Evolutionary conservation across 331 rosid genomes (phyloP).

Genomic region (Rhamnella rubrinervis): DNA sequence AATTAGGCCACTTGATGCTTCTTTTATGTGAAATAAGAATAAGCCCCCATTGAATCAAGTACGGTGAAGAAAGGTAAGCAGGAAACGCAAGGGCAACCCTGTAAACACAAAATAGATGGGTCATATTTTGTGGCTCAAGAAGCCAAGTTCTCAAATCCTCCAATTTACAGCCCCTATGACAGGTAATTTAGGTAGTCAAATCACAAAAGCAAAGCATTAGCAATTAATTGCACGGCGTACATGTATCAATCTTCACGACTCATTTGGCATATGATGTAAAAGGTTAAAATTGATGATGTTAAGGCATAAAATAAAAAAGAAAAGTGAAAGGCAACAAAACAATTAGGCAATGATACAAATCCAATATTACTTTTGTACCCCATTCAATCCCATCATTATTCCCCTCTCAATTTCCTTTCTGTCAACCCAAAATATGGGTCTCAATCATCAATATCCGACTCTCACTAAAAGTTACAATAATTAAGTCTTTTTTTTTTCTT

Average conservation of each 20-base stretch:
- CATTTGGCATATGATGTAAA: neutral
- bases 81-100: too few relatives aligned
- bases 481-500: neutral
- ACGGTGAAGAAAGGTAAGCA: too few relatives aligned
- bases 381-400: constrained; percentile 70
- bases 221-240: neutral
- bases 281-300: constrained; percentile 28
- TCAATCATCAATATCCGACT: constrained; percentile 45
- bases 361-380: constrained; percentile 49
- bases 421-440: constrained; percentile 36
- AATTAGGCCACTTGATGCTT: neutral
- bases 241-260: constrained; percentile 18
- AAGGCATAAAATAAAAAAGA: constrained; percentile 7
- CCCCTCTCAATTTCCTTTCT: constrained; percentile 31
- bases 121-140: constrained; percentile 54
- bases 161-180: neutral
- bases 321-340: constrained; percentile 34
- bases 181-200: constrained; percentile 22
- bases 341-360: constrained; percentile 46
- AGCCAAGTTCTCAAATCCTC: constrained; percentile 24
- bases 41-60: too few relatives aligned
- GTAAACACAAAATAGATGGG: neutral
- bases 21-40: too few relatives aligned
- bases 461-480: constrained; percentile 26
- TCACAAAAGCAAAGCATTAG: constrained; percentile 14